These are phyloP conservation scores for Phytopythium boreale DNA, from an alignment of 352 stramenopile genomes.

Conservation along the genomic window DNA sequence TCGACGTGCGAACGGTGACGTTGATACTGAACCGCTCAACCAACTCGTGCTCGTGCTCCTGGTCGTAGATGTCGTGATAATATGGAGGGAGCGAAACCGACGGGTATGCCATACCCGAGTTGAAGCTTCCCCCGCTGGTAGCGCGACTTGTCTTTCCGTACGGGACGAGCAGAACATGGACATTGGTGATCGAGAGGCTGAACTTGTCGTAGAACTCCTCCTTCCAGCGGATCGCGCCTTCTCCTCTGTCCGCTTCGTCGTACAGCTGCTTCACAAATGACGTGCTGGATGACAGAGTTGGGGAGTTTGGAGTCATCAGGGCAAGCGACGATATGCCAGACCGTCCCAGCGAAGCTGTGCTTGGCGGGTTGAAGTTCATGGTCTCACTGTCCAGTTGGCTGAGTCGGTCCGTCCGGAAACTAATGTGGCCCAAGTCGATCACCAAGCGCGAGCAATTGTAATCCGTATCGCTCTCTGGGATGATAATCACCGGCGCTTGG, in stretches of 20 bases:
- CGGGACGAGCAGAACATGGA: constrained; percentile 80
- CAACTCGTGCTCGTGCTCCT: constrained; percentile 71
- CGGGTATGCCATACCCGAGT: constrained; percentile 12
- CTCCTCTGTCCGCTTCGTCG: constrained; percentile 80
- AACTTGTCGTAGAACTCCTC: constrained; percentile 92
- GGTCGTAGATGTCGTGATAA: constrained; percentile 34
- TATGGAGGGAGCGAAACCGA: constrained; percentile 44
- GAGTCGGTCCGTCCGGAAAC: constrained; percentile 77
- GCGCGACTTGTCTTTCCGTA: constrained; percentile 45
- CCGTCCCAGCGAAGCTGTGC: constrained; percentile 22
- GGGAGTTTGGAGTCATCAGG: constrained; percentile 41
- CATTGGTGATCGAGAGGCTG: constrained; percentile 74
- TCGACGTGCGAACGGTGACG: constrained; percentile 79
- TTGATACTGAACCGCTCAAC: constrained; percentile 88
- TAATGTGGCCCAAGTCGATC: constrained; percentile 82
- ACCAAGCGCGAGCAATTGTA: constrained; percentile 76
- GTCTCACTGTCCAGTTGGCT: constrained; percentile 72
- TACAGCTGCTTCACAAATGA: constrained; percentile 86
- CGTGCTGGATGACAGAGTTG: constrained; percentile 46
- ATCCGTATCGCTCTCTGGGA: constrained; percentile 79
- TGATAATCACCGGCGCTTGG: constrained; percentile 84
- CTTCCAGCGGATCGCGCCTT: constrained; percentile 86
- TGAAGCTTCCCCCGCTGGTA: constrained; percentile 15
- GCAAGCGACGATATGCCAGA: constrained; percentile 33
- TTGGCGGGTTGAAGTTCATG: constrained; percentile 28